Evolutionary conservation across 352 stramenopile species (phyloP).

Genomic region (Globisporangium acanthophoron): DNA sequence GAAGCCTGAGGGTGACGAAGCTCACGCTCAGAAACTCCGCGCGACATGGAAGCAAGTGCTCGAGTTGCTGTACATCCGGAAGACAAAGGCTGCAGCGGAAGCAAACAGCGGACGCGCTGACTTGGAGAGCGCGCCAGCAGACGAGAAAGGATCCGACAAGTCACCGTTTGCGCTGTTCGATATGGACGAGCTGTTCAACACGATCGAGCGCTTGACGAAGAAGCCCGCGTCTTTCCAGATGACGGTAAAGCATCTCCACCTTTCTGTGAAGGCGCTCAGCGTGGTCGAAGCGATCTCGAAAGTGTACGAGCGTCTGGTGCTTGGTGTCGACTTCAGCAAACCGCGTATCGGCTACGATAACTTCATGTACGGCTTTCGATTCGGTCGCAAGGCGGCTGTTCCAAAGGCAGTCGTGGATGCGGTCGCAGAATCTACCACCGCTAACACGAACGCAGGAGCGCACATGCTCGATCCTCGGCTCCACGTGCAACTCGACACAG

Average conservation of each 20-base stretch:
- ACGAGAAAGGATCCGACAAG: slow-evolving; percentile 6
- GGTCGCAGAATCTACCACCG: slow-evolving; percentile 3
- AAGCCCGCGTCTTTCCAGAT: slow-evolving; percentile 49
- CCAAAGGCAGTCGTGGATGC: slow-evolving; percentile 28
- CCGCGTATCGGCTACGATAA: slow-evolving; percentile 35
- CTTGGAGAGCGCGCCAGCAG: background rate
- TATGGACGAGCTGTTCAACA: slow-evolving; percentile 47
- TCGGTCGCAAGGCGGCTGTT: slow-evolving; percentile 50
- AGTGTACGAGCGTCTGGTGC: slow-evolving; percentile 52
- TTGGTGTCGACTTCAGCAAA: slow-evolving; percentile 61
- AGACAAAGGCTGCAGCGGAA: slow-evolving; percentile 21
- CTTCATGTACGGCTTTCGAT: slow-evolving; percentile 68
- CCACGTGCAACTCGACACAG: slow-evolving; percentile 33
- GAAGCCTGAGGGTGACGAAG: slow-evolving; percentile 16
- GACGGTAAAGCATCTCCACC: slow-evolving; percentile 49
- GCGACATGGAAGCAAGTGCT: slow-evolving; percentile 43
- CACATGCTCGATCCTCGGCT: slow-evolving; percentile 39
- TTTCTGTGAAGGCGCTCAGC: slow-evolving; percentile 42
- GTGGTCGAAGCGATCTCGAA: slow-evolving; percentile 58
- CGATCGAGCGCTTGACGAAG: slow-evolving; percentile 36
- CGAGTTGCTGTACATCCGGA: slow-evolving; percentile 60
- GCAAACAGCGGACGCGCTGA: slow-evolving; percentile 8
- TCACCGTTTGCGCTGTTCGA: slow-evolving; percentile 55
- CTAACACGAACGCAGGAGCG: slow-evolving; percentile 2
- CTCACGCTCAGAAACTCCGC: slow-evolving; percentile 31